Base-by-base conservation (phyloP, 148 eudicot species). In the Vaccinium corymbosum region DNA sequence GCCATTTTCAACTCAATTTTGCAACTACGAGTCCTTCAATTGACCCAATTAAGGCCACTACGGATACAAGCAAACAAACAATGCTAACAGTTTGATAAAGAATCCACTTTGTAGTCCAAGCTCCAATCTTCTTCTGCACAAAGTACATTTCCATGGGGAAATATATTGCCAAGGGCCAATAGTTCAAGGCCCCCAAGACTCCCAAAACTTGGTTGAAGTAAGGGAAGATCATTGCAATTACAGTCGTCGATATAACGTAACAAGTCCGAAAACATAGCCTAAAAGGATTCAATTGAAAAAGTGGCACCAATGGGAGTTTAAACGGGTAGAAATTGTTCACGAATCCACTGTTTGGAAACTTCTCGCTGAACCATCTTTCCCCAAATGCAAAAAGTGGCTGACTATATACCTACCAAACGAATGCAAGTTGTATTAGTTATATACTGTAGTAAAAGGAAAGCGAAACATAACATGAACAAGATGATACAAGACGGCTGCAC, bases 61-160 rank as follows among this genome's bases (percentile, higher is more conserved):
- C 9, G 13, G 93, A 86, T 25, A 90, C 82, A 27, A 84, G 51
- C 84, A 94, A 90, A 81, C 90, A 86, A 59, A 85, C 51, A 55
- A 80, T 53, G 74, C 90, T 89, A 85, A 91, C 89, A 25, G 76
- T 83, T 61, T 87, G 92, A 35, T 93, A 82, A 76, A 83, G 62
- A 46, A 91, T 79, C 90, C 94, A 89, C 82, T 76, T 79, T 16
- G 80, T 59, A 6, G 90, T 84, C 92, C 93, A 94, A 72, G 84
- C 73, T 29, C 81, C 57, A 52, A 94, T 84, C 8, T 90, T 89
- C 76, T 78, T 90, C 88, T 92, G 94, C 59, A 64, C 86, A 52
- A 92, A 75, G 81, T 89, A 92, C 90, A 94, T 94, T 82, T 94
- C 93, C 38, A 93, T 90, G 0, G 95, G 97, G 66, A 94, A 94